Base-by-base conservation (phyloP, 768 basidiomycete genomes). In the Kwoniella dejecticola region DNA sequence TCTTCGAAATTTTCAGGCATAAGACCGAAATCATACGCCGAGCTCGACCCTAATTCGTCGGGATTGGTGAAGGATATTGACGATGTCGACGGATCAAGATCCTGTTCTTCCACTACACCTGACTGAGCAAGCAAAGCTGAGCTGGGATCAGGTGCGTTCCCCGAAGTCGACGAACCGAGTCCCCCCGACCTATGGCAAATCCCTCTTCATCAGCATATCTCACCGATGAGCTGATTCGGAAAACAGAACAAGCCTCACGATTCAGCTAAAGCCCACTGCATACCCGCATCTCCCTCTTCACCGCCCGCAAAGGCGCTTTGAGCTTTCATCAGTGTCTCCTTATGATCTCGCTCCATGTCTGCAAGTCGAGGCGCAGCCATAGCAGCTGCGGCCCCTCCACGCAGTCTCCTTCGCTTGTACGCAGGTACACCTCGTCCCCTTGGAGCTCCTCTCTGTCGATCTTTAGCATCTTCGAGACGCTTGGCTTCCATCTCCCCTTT, bases 1-100 rank as follows among this genome's bases (percentile, higher is more conserved):
- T 83, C 80, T 68, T 94, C 87, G 66, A 90, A 93, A 49, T 88
- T 87, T 8, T 79, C 77, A 40, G 71, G 72, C 60, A 71, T 40
- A 7, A 75, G 29, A 11, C 59, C 48, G 33, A 38, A 62, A 50
- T 45, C 40, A 29, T 45, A 62, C 49, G n/a, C 47, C 31, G 52
- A 69, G n/a, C 7, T 48, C 59, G 46, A 41, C 38, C 23, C n/a
- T 23, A 19, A 10, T 13, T 33, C 31, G 21, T 13, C 30, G 40
- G 3, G 45, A 44, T 8, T 29, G 8, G 56, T 21, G 45, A 54
- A 62, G 23, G 41, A 27, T 2, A 62, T 27, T 3, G 60, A 62
- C 4, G 52, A 40, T 2, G 60, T 54, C 11, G 29, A n/a, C 6
- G 57, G 63, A 50, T 70, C 69, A 6, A 72, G 64, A 44, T 75